These are phyloP conservation scores for Neurospora africana DNA, from an alignment of 495 filamentous ascomycete species.

Conservation along the genomic window DNA sequence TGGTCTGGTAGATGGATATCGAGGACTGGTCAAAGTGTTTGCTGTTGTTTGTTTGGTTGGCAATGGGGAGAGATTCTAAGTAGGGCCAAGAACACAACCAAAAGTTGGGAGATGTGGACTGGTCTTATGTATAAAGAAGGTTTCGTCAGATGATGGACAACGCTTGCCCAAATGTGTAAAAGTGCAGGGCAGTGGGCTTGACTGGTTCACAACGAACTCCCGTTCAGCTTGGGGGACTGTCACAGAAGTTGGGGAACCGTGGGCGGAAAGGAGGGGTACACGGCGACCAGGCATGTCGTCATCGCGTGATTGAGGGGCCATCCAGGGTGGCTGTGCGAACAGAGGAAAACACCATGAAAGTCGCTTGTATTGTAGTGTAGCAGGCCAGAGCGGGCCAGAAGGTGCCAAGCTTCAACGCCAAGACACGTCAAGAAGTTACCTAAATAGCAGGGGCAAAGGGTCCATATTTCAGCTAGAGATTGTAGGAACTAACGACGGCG, in stretches of 20 bases:
- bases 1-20: conserved; percentile 9
- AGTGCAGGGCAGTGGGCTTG: neutral
- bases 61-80: neutral
- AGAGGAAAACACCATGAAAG: neutral
- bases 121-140: neutral
- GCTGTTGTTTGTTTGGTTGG: neutral
- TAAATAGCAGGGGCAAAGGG: neutral
- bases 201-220: neutral
- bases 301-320: conserved; percentile 12
- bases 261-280: conserved; percentile 5
- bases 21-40: neutral
- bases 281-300: conserved; percentile 17
- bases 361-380: neutral
- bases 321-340: conserved; percentile 10
- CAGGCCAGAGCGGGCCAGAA: neutral
- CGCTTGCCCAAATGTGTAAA: neutral
- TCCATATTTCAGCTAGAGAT: neutral
- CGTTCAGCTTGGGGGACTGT: neutral
- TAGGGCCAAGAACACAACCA: neutral
- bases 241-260: neutral
- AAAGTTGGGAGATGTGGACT: neutral
- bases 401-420: neutral
- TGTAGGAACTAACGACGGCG: neutral
- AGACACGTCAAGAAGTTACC: neutral
- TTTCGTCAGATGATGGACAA: neutral